Evolutionary conservation across 768 basidiomycete genomes (phyloP).

Genomic region (Sarcomyxa edulis): DNA sequence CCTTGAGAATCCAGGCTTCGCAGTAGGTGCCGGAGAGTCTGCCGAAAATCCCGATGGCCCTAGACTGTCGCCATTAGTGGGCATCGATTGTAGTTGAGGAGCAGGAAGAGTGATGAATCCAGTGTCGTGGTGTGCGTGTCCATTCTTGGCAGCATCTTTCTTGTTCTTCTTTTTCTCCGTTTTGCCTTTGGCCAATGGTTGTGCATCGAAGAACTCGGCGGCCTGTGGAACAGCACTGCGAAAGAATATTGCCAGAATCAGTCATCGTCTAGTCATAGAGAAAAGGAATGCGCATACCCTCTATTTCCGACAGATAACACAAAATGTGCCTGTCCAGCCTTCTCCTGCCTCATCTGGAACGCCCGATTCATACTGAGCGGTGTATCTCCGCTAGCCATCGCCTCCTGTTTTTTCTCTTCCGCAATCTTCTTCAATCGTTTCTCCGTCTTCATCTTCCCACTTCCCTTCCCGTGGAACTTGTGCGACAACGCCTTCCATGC

Average conservation of each 20-base stretch:
- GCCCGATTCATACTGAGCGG: slow-evolving; percentile 93
- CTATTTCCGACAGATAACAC: slow-evolving; percentile 91
- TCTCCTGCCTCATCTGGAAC: slow-evolving; percentile 90
- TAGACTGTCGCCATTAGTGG: slow-evolving; percentile 42
- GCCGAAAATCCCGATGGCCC: slow-evolving; percentile 30
- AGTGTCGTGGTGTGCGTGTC: slow-evolving; percentile 38
- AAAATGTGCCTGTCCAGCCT: slow-evolving; percentile 94
- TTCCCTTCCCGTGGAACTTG: slow-evolving; percentile 97
- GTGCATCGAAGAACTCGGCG: slow-evolving; percentile 73
- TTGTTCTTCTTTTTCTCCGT: slow-evolving; percentile 71
- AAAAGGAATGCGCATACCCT: slow-evolving; percentile 50
- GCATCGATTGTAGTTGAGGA: slow-evolving; percentile 34
- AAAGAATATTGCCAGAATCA: slow-evolving; percentile 10
- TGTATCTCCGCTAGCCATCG: slow-evolving; percentile 94
- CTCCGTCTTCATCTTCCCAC: slow-evolving; percentile 95
- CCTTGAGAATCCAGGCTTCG: slow-evolving; percentile 72
- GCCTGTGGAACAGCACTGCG: slow-evolving; percentile 87
- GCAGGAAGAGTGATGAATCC: slow-evolving; percentile 76
- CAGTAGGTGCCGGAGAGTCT: slow-evolving; percentile 49
- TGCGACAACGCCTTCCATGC: slow-evolving; percentile 98
- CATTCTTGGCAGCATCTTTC: slow-evolving; percentile 67
- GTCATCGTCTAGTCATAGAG: slow-evolving; percentile 1
- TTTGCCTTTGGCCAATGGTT: slow-evolving; percentile 78
- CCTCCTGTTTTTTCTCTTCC: slow-evolving; percentile 92
- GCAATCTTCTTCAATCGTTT: slow-evolving; percentile 94